These are phyloP conservation scores for Aphanomyces invadans DNA, from an alignment of 352 stramenopile species.

Conservation along the genomic window DNA sequence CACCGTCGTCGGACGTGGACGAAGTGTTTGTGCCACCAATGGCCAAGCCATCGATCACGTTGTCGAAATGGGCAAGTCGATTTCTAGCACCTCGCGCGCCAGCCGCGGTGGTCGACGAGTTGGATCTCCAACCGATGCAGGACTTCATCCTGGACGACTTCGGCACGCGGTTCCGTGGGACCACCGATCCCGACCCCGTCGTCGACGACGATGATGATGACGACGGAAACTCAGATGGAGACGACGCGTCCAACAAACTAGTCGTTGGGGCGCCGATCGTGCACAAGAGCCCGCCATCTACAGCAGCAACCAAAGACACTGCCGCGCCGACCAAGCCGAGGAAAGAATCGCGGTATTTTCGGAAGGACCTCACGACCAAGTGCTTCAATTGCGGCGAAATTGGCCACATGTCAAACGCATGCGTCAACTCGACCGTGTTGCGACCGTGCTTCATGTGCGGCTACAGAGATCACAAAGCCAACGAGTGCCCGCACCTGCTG, in stretches of 20 bases:
- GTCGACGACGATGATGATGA: slow-evolving; percentile 29
- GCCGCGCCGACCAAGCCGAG: slow-evolving; percentile 25
- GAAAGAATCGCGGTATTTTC: slow-evolving; percentile 68
- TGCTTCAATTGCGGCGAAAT: slow-evolving; percentile 79
- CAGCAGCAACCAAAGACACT: slow-evolving; percentile 18
- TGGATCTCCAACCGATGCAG: slow-evolving; percentile 64
- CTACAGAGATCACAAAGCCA: slow-evolving; percentile 57
- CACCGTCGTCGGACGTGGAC: neutral
- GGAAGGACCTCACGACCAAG: slow-evolving; percentile 74
- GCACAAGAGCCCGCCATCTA: neutral
- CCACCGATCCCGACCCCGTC: slow-evolving; percentile 17
- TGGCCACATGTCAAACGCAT: slow-evolving; percentile 66
- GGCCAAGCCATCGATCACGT: neutral
- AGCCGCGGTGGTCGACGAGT: slow-evolving; percentile 5
- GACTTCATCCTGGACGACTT: slow-evolving; percentile 82
- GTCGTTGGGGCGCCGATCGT: neutral
- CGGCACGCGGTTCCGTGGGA: slow-evolving; percentile 52
- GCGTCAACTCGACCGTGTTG: slow-evolving; percentile 54
- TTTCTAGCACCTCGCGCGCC: neutral
- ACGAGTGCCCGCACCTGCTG: slow-evolving; percentile 56
- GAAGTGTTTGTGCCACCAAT: neutral
- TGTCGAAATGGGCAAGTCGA: slow-evolving; percentile 17
- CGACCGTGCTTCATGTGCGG: slow-evolving; percentile 72
- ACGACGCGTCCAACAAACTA: neutral
- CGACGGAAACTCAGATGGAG: neutral